Evolutionary conservation across 78 protist species (phyloP).

Genomic region (Andalucia godoyi): DNA sequence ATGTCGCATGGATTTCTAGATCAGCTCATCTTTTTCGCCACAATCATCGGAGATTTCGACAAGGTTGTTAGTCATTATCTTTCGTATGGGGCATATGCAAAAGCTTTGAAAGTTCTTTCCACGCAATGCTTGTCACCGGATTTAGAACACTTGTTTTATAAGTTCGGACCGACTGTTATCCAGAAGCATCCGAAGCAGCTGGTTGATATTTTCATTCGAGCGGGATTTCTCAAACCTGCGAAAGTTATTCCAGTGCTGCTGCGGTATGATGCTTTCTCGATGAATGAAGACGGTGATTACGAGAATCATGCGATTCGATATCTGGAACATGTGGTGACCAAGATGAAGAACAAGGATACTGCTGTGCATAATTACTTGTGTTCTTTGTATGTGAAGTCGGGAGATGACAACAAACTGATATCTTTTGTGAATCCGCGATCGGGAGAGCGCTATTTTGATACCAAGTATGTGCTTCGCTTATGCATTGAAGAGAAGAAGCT

Average conservation of each 20-base stretch:
- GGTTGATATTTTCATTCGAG: conserved; percentile 51
- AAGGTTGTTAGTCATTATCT: conserved; percentile 67
- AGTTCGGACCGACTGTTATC: conserved; percentile 70
- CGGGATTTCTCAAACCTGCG: conserved; percentile 39
- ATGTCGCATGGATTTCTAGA: conserved; percentile 70
- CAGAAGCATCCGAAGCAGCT: conserved; percentile 60
- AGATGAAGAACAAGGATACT: conserved; percentile 32
- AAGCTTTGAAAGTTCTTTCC: conserved; percentile 40
- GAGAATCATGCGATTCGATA: conserved; percentile 80
- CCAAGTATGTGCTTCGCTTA: conserved; percentile 74
- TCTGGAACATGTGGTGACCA: conserved; percentile 45
- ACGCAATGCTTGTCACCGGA: conserved; percentile 3
- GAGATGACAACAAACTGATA: conserved; percentile 47
- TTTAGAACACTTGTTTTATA: conserved; percentile 44
- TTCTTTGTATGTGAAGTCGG: conserved; percentile 62
- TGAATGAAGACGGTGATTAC: background rate
- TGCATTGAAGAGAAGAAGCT: conserved; percentile 54
- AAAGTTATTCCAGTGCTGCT: conserved; percentile 77
- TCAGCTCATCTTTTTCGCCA: conserved; percentile 64
- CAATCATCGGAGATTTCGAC: conserved; percentile 59
- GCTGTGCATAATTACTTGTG: conserved; percentile 75
- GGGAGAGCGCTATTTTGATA: conserved; percentile 42
- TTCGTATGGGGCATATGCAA: conserved; percentile 34
- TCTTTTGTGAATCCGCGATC: conserved; percentile 8
- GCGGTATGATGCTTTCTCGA: conserved; percentile 47